Evolutionary conservation across 441 rosid species (phyloP).

Genomic region (Metrosideros polymorpha): DNA sequence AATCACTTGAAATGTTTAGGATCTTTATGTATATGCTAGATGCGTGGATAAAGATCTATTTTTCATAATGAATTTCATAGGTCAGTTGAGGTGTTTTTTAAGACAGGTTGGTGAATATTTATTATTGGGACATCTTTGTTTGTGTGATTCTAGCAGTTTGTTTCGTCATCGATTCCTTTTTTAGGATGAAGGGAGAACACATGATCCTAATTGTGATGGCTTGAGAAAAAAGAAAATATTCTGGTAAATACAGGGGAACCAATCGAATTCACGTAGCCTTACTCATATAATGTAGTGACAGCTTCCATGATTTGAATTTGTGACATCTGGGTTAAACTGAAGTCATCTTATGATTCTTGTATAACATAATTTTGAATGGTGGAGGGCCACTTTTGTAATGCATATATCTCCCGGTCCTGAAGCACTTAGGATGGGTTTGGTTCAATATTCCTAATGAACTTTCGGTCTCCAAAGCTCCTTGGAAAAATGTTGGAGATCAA

Average conservation of each 20-base stretch:
- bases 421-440: too few species aligned
- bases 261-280: not conserved
- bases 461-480: too few species aligned
- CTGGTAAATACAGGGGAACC: not conserved
- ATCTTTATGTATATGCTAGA: not conserved
- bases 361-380: not conserved
- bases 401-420: constrained; percentile 97
- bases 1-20: not conserved
- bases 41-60: not conserved
- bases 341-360: not conserved
- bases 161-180: not conserved
- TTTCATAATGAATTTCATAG: not conserved
- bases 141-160: not conserved
- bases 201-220: not conserved
- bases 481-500: too few species aligned
- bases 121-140: not conserved
- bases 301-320: not conserved
- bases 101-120: not conserved
- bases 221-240: not conserved
- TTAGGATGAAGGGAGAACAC: not conserved
- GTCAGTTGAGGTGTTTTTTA: not conserved
- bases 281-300: not conserved
- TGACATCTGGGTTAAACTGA: not conserved
- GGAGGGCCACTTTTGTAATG: constrained; percentile 10
- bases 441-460: too few species aligned